Conservation (phyloP, 176 grass and related monocot genomes). For the Alopecurus myosuroides region DNA sequence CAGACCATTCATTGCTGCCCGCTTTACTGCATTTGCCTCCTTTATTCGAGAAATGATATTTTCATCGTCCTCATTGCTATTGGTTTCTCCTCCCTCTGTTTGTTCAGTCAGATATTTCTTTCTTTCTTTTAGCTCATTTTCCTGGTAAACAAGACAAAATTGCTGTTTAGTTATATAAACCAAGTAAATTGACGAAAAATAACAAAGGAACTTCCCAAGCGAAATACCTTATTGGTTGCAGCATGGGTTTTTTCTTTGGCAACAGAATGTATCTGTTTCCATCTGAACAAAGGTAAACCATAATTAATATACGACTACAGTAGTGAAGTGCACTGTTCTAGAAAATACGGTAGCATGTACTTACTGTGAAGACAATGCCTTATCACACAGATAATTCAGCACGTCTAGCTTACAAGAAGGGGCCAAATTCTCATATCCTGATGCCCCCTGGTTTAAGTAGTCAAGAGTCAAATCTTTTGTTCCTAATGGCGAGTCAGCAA, state of each 20-base stretch:
- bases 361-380: conserved; percentile 65
- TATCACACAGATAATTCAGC: conserved; percentile 80
- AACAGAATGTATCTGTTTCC: conserved; percentile 43
- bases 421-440: conserved; percentile 60
- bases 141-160: conserved; percentile 39
- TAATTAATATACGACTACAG: conserved; percentile 3
- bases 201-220: neutral
- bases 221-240: conserved; percentile 65
- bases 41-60: conserved; percentile 66
- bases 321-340: neutral
- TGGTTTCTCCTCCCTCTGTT: conserved; percentile 18
- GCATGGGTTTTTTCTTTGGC: conserved; percentile 34
- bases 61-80: conserved; percentile 35
- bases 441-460: conserved; percentile 39
- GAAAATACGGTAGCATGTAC: conserved; percentile 26
- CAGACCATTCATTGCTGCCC: conserved; percentile 45
- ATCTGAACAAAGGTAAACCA: conserved; percentile 31
- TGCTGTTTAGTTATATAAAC: neutral
- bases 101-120: conserved; percentile 36
- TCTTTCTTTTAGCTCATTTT: conserved; percentile 64
- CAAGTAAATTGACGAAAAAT: neutral
- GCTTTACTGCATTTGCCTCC: conserved; percentile 38
- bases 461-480: conserved; percentile 36
- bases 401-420: conserved; percentile 53
- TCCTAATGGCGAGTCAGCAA: conserved; percentile 31